Evolutionary conservation across 176 grass and related monocot genomes (phyloP), one percentile per base, ranked within the genome.

Genomic region (Phoenix dactylifera): DNA sequence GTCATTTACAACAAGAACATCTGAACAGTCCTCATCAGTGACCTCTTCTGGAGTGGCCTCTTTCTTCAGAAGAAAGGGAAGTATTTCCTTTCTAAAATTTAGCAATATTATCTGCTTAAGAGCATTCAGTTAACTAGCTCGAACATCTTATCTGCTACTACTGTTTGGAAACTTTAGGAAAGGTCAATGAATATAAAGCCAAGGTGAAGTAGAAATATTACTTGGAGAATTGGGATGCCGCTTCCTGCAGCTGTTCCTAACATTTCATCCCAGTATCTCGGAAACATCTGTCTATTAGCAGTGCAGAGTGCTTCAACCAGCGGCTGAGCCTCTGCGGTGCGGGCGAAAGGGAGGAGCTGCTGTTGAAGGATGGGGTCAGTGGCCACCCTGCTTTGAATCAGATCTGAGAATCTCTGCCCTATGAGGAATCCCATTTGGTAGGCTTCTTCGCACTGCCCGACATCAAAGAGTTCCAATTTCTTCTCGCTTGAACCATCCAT

Each of bases 51-150:
- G 6, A 19, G 5, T 9, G 2, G n/a, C 51, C 0, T 62, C 77
- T 25, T 58, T 44, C 50, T 81, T 68, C 0, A 71, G 52, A 49
- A 85, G 17, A 74, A 97, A 97, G 28, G 87, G 87, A 3, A 80
- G 65, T n/a, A 97, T 70, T 73, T 97, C 93, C 74, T 97, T 97
- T 50, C 81, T 79, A 24, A 97, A 73, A 70, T 91, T 97, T 5
- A 91, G 44, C 48, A 97, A 57, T 52, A 91, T 69, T 52, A 97
- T 68, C 87, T 85, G 81, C n/a, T 15, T 52, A 69, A 29, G 25
- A 9, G 35, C 35, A 44, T 39, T 12, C 35, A 44, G 35, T 44
- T 44, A 9, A 44, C 35, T 10, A 9, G 10, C 35, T 44, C 2
- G 12, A 44, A 44, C 7, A 44, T 44, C 35, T 12, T 14, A n/a